Conservation (phyloP, 257 asterid genomes). For the Nicotiana otophora region DNA sequence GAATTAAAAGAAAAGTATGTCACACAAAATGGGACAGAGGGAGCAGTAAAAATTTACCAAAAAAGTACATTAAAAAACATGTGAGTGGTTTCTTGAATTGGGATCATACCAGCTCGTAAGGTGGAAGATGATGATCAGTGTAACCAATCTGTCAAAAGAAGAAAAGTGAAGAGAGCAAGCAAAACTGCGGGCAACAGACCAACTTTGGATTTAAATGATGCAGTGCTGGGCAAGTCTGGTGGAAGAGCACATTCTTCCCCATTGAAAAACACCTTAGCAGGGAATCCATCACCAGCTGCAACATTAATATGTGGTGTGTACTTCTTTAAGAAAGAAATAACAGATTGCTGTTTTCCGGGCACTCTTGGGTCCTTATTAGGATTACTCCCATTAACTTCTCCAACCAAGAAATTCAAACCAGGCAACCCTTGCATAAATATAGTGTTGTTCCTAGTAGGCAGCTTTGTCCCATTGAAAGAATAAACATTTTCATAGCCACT, state of each 20-base stretch:
- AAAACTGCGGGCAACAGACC: slow-evolving; percentile 29
- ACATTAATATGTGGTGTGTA: slow-evolving; percentile 28
- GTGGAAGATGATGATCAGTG: slow-evolving; percentile 19
- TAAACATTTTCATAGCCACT: slow-evolving; percentile 59
- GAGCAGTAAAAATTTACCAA: neutral
- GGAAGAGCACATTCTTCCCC: slow-evolving; percentile 95
- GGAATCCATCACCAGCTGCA: slow-evolving; percentile 70
- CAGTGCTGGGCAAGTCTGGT: slow-evolving; percentile 34
- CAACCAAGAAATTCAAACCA: slow-evolving; percentile 72
- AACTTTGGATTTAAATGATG: slow-evolving; percentile 13
- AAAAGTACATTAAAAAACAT: neutral
- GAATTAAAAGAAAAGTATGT: neutral
- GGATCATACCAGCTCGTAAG: neutral
- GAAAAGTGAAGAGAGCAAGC: slow-evolving; percentile 29
- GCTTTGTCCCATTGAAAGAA: slow-evolving; percentile 69
- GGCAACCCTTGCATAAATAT: slow-evolving; percentile 85
- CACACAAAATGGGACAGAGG: neutral
- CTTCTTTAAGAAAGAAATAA: slow-evolving; percentile 66
- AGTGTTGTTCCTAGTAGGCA: slow-evolving; percentile 28
- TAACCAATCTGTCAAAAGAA: slow-evolving; percentile 32
- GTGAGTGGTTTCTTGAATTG: neutral
- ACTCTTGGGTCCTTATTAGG: slow-evolving; percentile 53
- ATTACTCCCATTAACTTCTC: slow-evolving; percentile 69
- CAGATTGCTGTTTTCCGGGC: slow-evolving; percentile 93
- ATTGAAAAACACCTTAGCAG: slow-evolving; percentile 63